phyloP scores from a whole-genome alignment of 2,329 filamentous ascomycete species.

The Aspergillus pseudoglaucus region DNA sequence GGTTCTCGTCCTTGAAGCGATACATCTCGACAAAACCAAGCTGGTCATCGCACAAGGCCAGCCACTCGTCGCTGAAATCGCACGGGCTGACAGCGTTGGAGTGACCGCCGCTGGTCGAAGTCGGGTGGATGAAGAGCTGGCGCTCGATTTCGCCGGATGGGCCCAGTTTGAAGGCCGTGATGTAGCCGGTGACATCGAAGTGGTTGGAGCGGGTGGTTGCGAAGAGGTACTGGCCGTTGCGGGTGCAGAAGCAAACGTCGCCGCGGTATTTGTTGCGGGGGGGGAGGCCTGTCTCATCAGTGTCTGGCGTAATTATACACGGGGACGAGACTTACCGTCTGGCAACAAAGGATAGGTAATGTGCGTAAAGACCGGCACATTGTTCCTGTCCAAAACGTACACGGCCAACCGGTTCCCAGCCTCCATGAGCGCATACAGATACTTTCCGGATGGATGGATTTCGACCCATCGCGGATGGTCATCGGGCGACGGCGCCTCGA shows the following conservation, averaged over 20 bases:
- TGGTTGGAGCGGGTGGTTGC: constrained; percentile 76
- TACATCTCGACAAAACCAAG: constrained; percentile 84
- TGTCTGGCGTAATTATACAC: neutral
- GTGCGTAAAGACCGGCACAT: constrained; percentile 71
- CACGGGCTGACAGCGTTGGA: constrained; percentile 82
- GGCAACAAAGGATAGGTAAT: constrained; percentile 73
- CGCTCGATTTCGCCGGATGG: constrained; percentile 64
- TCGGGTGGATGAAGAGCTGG: constrained; percentile 76
- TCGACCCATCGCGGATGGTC: constrained; percentile 88
- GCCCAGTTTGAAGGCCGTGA: constrained; percentile 69
- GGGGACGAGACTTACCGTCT: constrained; percentile 50
- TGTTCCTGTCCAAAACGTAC: constrained; percentile 70
- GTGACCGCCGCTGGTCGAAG: constrained; percentile 79
- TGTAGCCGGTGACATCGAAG: constrained; percentile 70
- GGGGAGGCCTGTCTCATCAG: constrained; percentile 16
- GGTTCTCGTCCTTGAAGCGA: constrained; percentile 73
- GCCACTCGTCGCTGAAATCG: constrained; percentile 78
- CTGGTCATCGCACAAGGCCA: constrained; percentile 85
- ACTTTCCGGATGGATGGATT: constrained; percentile 69
- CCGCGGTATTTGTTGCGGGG: constrained; percentile 63
- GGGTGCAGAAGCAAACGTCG: constrained; percentile 71
- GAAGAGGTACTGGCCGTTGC: constrained; percentile 69
- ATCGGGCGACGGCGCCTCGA: constrained; percentile 61
- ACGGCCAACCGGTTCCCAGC: constrained; percentile 77
- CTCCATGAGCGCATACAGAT: constrained; percentile 84